A percentile compares a stretch with the other conserved stretches of the same genome.
phyloP scores from a whole-genome alignment of 2,329 filamentous ascomycete genomes.

The Phialocephala subalpina region DNA sequence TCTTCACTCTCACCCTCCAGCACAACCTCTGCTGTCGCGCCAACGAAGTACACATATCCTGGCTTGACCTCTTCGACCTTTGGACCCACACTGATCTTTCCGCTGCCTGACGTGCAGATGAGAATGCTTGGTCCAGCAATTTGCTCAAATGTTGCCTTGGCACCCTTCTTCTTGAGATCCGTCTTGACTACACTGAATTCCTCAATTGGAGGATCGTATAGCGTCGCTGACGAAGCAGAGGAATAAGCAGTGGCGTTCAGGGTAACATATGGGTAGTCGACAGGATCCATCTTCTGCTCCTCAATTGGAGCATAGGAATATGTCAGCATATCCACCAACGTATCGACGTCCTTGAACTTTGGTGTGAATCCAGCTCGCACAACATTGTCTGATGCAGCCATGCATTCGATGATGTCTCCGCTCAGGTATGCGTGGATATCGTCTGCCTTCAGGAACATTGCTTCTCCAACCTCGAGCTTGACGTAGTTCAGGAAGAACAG shows the following conservation, averaged over 20 bases:
- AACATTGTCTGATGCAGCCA: constrained; percentile 99
- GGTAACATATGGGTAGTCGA: constrained; percentile 84
- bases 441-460: constrained; percentile 94
- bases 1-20: constrained; percentile 78
- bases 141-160: constrained; percentile 88
- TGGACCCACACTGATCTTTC: constrained; percentile 84
- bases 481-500: constrained; percentile 98
- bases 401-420: constrained; percentile 97
- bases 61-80: constrained; percentile 78
- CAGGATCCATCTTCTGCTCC: constrained; percentile 90
- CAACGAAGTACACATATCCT: constrained; percentile 84
- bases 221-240: constrained; percentile 72
- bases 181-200: constrained; percentile 93
- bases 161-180: constrained; percentile 71
- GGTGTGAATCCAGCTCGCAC: constrained; percentile 97
- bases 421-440: constrained; percentile 97
- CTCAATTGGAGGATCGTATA: constrained; percentile 96
- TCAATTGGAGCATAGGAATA: constrained; percentile 95
- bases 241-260: constrained; percentile 85
- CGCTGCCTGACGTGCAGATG: constrained; percentile 86
- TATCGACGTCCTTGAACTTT: constrained; percentile 96
- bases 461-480: constrained; percentile 85
- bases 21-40: constrained; percentile 84
- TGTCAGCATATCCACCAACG: constrained; percentile 88
- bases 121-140: constrained; percentile 91